phyloP scores from a whole-genome alignment of 306 rosid genomes.

The Trifolium repens region DNA sequence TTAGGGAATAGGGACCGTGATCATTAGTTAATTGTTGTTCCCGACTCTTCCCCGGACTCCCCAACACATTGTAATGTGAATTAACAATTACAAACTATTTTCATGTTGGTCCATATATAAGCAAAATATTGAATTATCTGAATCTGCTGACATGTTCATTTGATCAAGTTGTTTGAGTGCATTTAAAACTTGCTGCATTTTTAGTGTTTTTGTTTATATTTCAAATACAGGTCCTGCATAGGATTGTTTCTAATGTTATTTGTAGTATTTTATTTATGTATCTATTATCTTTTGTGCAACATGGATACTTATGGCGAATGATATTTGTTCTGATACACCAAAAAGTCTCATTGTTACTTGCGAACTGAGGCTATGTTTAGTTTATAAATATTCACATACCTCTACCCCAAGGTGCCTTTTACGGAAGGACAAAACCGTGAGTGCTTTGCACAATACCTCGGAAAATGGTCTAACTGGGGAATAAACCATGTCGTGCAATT shows the following conservation, averaged over 20 bases:
- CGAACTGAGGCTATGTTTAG: neutral
- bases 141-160: neutral
- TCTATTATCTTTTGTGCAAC: neutral
- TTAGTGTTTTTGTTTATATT: no score
- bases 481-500: no score
- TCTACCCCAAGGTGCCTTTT: neutral
- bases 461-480: neutral
- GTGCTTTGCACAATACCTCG: neutral
- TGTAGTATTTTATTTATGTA: neutral
- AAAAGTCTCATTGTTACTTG: neutral
- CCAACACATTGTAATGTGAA: neutral
- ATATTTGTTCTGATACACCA: neutral
- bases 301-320: neutral
- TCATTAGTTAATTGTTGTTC: no score
- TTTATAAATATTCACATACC: neutral
- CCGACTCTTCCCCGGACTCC: neutral
- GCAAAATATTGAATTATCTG: neutral
- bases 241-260: neutral
- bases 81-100: neutral
- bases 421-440: neutral
- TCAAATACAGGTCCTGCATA: no score
- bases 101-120: conserved; percentile 1
- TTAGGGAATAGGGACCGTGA: no score
- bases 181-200: no score
- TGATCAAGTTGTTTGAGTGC: neutral